A percentile compares a stretch with the other conserved stretches of the same genome.
Evolutionary conservation across 2,329 filamentous ascomycete species (phyloP).

Genomic region (Aciculosporium take): DNA sequence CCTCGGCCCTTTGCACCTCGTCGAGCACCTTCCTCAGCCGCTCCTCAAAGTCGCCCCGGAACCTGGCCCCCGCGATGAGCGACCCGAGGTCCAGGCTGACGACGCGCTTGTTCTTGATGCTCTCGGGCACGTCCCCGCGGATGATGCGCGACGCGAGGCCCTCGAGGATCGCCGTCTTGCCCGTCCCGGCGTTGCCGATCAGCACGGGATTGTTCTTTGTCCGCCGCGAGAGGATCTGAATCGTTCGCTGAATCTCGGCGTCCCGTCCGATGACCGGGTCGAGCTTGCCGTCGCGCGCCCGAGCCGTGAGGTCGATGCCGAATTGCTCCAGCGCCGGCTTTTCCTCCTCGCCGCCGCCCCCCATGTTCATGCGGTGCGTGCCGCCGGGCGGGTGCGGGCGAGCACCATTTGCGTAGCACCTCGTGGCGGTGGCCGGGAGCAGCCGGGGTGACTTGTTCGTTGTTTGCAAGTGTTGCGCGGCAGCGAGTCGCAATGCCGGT

Average conservation of each 20-base stretch:
- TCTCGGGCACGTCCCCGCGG: slow-evolving; percentile 84
- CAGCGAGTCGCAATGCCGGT: slow-evolving; percentile 15
- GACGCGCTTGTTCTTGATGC: slow-evolving; percentile 86
- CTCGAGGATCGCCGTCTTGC: slow-evolving; percentile 88
- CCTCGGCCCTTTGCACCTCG: slow-evolving; percentile 80
- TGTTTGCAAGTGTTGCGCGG: slow-evolving; percentile 11
- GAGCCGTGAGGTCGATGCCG: slow-evolving; percentile 76
- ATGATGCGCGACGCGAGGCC: slow-evolving; percentile 83
- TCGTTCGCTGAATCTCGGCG: slow-evolving; percentile 80
- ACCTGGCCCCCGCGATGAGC: slow-evolving; percentile 90
- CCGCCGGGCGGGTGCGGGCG: slow-evolving; percentile 78
- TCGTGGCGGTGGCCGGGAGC: slow-evolving; percentile 26
- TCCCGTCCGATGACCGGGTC: slow-evolving; percentile 94
- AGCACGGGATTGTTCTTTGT: slow-evolving; percentile 95
- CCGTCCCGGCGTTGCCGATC: slow-evolving; percentile 83
- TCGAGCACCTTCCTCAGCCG: slow-evolving; percentile 79
- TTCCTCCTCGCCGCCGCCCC: slow-evolving; percentile 51
- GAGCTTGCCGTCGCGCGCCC: slow-evolving; percentile 75
- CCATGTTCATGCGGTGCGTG: slow-evolving; percentile 85
- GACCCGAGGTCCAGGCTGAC: slow-evolving; percentile 79
- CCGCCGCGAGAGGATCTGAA: slow-evolving; percentile 79
- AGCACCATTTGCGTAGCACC: slow-evolving; percentile 54
- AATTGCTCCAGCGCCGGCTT: slow-evolving; percentile 85
- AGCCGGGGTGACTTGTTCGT: slow-evolving; percentile 12
- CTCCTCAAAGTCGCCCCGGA: slow-evolving; percentile 91